Percentiles rank a stretch among this genome's conserved stretches.
Conservation (phyloP, 306 rosid genomes). For the Casuarina equisetifolia region DNA sequence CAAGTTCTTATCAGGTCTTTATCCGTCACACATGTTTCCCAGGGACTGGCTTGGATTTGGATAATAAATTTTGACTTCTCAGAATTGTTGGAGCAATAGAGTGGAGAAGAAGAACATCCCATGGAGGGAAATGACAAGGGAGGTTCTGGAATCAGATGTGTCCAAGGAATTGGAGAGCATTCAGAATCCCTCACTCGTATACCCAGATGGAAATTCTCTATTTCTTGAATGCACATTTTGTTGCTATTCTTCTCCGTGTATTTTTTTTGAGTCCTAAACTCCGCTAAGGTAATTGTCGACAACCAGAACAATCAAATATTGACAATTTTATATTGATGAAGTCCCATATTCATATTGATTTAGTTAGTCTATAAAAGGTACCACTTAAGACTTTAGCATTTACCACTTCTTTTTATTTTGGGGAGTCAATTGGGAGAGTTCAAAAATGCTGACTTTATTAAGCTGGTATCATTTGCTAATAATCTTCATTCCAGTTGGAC, state of each 20-base stretch:
- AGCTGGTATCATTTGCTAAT: conserved; percentile 4
- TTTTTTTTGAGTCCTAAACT: too few relatives aligned
- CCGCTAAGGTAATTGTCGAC: too few relatives aligned
- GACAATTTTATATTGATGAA: too few relatives aligned
- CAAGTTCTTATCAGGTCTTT: too few relatives aligned
- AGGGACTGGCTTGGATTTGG: background rate
- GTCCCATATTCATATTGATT: too few relatives aligned
- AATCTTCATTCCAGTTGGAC: conserved; percentile 3
- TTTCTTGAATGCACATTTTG: conserved; percentile 4
- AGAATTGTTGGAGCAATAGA: conserved; percentile 46
- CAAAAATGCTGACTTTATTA: background rate
- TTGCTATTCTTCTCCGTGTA: background rate
- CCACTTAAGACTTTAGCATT: too few relatives aligned
- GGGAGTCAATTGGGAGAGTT: background rate
- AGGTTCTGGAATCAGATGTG: conserved; percentile 60
- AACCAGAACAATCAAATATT: too few relatives aligned
- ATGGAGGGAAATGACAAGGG: conserved; percentile 55
- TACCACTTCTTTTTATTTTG: too few relatives aligned
- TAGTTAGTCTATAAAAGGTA: too few relatives aligned
- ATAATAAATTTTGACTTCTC: conserved; percentile 16
- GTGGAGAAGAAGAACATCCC: conserved; percentile 72
- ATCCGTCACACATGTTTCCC: too few relatives aligned
- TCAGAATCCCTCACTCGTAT: conserved; percentile 48
- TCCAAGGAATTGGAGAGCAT: conserved; percentile 54
- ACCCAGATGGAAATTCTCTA: conserved; percentile 57